Evolutionary conservation across 1,139 yeast genomes (phyloP), one percentile per base, ranked within the genome.

Genomic region (Pichiaceae sp.): DNA sequence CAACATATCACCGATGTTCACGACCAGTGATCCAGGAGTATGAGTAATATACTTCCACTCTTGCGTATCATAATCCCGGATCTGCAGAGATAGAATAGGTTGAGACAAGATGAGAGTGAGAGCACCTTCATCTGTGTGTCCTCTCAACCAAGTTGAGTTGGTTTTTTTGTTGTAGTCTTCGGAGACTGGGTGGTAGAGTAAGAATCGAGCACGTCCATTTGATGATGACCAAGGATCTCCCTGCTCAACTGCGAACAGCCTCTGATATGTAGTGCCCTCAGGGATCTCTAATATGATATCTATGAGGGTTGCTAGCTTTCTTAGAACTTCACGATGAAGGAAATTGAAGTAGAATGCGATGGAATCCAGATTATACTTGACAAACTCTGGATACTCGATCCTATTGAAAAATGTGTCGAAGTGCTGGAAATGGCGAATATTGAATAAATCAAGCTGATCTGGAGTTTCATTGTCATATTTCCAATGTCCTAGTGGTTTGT

Each of bases 81-180:
- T 68, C 43, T 70, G 76, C 29, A 70, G 56, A 5, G 75, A 63
- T n/a, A 67, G 49, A 42, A 69, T 68, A 6, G 75, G 72, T 48
- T 68, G 72, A 32, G 71, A 64, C 2, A 70, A 61, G 24, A 70
- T 67, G 38, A 70, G 68, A 0, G 75, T 63, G 39, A 70, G 64
- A 1, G 67, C 75, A 36, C 68, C 61, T 28, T 65, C 61, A 49
- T 71, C 76, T 12, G 72, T 64, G 42, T 70, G 76, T 0, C 76
- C 76, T 39, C 75, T 56, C 21, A 70, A 53, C 70, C 70, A 68
- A 9, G 68, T 68, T 17, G 59, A 56, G 15, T 58, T 55, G 0
- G 64, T 60, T 36, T 53, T 46, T 14, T 34, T 34, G 15, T 47
- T 48, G 16, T 64, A 60, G n/a, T 44, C 45, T 8, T 48, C 51